phyloP scores from a whole-genome alignment of 1,284 basidiomycete genomes.

The Ustilago tritici region DNA sequence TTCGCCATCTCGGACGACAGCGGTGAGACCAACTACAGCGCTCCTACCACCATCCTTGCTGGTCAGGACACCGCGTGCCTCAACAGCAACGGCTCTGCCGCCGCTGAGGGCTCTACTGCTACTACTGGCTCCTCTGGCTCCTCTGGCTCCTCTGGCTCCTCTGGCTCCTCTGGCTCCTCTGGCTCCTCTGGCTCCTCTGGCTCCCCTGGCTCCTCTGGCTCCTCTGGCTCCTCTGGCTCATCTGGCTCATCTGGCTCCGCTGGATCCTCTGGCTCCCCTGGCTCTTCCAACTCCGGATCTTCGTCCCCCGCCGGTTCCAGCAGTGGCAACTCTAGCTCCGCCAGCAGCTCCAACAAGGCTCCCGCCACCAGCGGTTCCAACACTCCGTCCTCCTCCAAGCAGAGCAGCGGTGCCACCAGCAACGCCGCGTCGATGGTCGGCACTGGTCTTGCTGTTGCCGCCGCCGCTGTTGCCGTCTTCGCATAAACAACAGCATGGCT shows the following conservation, averaged over 20 bases:
- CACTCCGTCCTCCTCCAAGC: constrained; percentile 15
- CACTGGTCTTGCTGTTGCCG: constrained; percentile 36
- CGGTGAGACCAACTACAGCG: constrained; percentile 36
- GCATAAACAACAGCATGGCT: constrained; percentile 17
- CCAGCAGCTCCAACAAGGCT: constrained; percentile 11
- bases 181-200: constrained; percentile 6
- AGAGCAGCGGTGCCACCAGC: constrained; percentile 32
- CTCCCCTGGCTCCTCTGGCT: constrained; percentile 16
- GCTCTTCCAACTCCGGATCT: constrained; percentile 8
- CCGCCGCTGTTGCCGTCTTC: constrained; percentile 32
- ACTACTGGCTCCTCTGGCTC: constrained; percentile 19
- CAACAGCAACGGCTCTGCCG: constrained; percentile 15
- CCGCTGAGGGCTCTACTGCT: constrained; percentile 21
- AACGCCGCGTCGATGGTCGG: constrained; percentile 32
- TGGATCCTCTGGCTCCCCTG: too few relatives aligned
- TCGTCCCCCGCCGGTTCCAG: constrained; percentile 4
- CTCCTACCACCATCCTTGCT: constrained; percentile 24
- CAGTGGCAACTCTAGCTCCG: neutral
- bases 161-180: constrained; percentile 14
- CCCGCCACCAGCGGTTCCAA: constrained; percentile 2
- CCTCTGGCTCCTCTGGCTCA: constrained; percentile 2
- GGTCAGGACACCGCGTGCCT: constrained; percentile 40
- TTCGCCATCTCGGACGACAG: constrained; percentile 40
- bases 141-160: constrained; percentile 15
- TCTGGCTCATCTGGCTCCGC: neutral